Evolutionary conservation across 805 yeast species (phyloP), one percentile per base, ranked within the genome.

Genomic region (Ogataea populi-albae): DNA sequence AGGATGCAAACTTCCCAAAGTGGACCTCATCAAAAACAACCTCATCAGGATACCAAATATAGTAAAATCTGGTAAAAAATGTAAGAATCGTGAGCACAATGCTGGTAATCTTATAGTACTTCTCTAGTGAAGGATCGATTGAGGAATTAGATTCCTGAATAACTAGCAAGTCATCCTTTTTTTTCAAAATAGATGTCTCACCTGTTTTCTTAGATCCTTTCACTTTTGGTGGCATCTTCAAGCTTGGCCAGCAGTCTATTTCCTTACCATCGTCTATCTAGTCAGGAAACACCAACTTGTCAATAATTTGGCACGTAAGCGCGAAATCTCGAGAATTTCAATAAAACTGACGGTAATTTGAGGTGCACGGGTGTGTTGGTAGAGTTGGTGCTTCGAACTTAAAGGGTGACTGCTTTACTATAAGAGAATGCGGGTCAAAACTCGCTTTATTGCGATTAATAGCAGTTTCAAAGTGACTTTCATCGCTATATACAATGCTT

Each of bases 11-110:
- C 52, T 84, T 84, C 23, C 95, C 95, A 52, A 85, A 85, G 59
- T 85, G 94, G 15, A 83, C 93, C 56, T 85, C 94, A 62, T 85
- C 95, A 50, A 85, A 85, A 3, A 85, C 93, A 39, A 85, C 94
- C 57, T 81, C 81, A 42, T 71, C 68, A 3, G 94, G 94, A 32
- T 64, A 67, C 58, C 79, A 69, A 37, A 85, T 71, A 40, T 66
- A 68, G 46, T 72, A 71, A 59, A 83, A 82, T 54, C 95, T 67
- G 4, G 80, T 71, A 32, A 55, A 62, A 22, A 68, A 61, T 0
- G 79, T 78, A 16, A 66, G 35, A 0, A 55, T 25, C 2, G 79
- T 71, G 11, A 75, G 61, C 5, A 56, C 36, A 2, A 52, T 38
- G 38, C 69, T 54, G 2, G 70, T 68, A 17, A 61, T 6, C 17